Base-by-base conservation (phyloP, 148 eudicot species). In the Salicornia ramosissima region DNA sequence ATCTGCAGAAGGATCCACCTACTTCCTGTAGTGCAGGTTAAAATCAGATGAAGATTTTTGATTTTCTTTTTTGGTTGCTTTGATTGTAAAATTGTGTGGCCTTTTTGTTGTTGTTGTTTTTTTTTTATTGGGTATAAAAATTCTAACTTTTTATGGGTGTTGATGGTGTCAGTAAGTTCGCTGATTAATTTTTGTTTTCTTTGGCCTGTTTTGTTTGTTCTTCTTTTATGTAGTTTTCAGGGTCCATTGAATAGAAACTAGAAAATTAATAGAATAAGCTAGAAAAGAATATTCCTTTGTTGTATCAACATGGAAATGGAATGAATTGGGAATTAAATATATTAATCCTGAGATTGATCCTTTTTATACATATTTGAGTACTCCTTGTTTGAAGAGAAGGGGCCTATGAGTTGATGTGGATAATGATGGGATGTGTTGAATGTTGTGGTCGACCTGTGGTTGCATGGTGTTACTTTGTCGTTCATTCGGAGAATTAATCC, bases 1-100 rank as follows among this genome's bases (percentile, higher is more conserved):
- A 77, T 77, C 60, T 77, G 53, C 80, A 77, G 58, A 77, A 77
- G 63, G 80, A 77, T 43, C 80, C 80, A n/a, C 80, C 80, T 42
- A 77, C 80, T 64, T 77, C 76, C 3, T 77, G 80, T 57, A 77
- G 80, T 58, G 80, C 76, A 66, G 80, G 80, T 77, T 31, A 56
- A 33, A 25, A 31, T 50, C n/a, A 16, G 4, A 36, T 14, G n/a
- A 18, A 29, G 2, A 13, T 40, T 46, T 64, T 55, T 13, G n/a
- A 63, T 13, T 6, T 19, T 13, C 18, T 63, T 18, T 61, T 30
- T 28, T 29, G 15, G 9, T 25, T 72, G 29, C 13, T 19, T 72
- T 52, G 50, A 31, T 53, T 28, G 64, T 39, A n/a, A 9, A 50
- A 39, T 22, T 63, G 50, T 42, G 29, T 18, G 14, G 7, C 26